Evolutionary conservation across 305 asterid genomes (phyloP).

Genomic region (Lippia alba): DNA sequence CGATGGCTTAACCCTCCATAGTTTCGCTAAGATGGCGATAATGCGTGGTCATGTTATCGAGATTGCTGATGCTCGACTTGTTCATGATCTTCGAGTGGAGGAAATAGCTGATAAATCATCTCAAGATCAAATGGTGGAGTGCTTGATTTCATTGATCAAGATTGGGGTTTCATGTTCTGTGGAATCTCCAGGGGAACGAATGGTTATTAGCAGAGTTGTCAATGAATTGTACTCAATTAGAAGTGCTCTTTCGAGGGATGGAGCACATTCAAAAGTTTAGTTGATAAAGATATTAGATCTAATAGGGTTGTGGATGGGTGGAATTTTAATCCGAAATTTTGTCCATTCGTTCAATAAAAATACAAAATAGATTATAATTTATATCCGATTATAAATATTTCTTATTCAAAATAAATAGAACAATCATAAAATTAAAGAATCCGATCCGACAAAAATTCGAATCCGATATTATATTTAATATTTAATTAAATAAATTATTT

Average conservation of each 20-base stretch:
- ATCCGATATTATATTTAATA: too few species aligned
- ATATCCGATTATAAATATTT: too few species aligned
- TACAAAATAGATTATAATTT: too few species aligned
- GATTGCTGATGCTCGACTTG: conserved; percentile 11
- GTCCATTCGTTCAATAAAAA: too few species aligned
- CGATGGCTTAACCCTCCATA: conserved; percentile 21
- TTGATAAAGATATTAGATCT: too few species aligned
- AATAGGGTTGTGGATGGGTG: too few species aligned
- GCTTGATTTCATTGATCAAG: conserved; percentile 12
- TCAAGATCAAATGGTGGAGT: background rate
- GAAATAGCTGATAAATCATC: background rate
- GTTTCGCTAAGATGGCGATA: conserved; percentile 19
- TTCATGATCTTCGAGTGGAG: background rate
- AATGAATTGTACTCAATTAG: background rate
- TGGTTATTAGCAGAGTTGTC: conserved; percentile 4
- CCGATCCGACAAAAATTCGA: too few species aligned
- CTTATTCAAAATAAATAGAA: too few species aligned
- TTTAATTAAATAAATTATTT: too few species aligned
- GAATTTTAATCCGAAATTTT: too few species aligned
- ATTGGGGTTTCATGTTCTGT: conserved; percentile 28
- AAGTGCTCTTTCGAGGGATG: background rate
- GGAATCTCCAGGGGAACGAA: conserved; percentile 16
- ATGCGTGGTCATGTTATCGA: background rate
- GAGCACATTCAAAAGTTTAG: background rate
- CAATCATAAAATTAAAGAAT: too few species aligned